Conservation (phyloP, 202 grass and related monocot genomes). For the Hordeum pubiflorum region DNA sequence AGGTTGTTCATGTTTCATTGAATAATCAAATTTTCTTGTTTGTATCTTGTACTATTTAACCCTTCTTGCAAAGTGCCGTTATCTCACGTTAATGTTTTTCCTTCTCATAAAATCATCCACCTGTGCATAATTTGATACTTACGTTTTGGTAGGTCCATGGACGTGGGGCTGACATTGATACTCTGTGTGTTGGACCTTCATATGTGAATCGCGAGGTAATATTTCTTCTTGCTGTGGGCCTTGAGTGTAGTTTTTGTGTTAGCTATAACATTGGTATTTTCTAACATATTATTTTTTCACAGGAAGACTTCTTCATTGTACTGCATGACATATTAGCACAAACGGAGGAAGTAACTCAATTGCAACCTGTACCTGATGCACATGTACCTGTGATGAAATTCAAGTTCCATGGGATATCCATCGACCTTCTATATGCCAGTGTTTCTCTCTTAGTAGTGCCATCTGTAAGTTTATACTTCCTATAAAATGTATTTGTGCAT, state of each 20-base stretch:
- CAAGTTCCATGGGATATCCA: slow-evolving; percentile 88
- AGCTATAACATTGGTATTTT: not conserved
- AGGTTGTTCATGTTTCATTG: not conserved
- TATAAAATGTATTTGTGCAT: not conserved
- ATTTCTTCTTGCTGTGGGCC: not conserved
- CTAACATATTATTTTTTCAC: slow-evolving; percentile 27
- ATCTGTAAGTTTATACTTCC: slow-evolving; percentile 37
- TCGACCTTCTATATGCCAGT: slow-evolving; percentile 94
- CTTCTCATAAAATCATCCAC: not conserved
- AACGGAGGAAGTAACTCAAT: slow-evolving; percentile 68
- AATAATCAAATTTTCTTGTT: not conserved
- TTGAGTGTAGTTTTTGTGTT: not conserved
- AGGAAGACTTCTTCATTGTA: slow-evolving; percentile 97
- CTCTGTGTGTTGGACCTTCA: slow-evolving; percentile 92
- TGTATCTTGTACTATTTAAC: not conserved
- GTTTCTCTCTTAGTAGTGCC: slow-evolving; percentile 87
- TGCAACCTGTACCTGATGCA: slow-evolving; percentile 88
- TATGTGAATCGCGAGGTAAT: slow-evolving; percentile 91
- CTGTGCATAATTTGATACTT: slow-evolving; percentile 15
- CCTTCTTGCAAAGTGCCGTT: not conserved
- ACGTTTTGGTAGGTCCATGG: slow-evolving; percentile 68
- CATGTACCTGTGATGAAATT: slow-evolving; percentile 99
- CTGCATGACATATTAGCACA: slow-evolving; percentile 70
- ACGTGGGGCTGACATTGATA: slow-evolving; percentile 85
- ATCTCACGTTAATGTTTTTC: not conserved